These are phyloP conservation scores for Cryphonectria radicalis DNA, from an alignment of 2,329 filamentous ascomycete species.

Conservation along the genomic window DNA sequence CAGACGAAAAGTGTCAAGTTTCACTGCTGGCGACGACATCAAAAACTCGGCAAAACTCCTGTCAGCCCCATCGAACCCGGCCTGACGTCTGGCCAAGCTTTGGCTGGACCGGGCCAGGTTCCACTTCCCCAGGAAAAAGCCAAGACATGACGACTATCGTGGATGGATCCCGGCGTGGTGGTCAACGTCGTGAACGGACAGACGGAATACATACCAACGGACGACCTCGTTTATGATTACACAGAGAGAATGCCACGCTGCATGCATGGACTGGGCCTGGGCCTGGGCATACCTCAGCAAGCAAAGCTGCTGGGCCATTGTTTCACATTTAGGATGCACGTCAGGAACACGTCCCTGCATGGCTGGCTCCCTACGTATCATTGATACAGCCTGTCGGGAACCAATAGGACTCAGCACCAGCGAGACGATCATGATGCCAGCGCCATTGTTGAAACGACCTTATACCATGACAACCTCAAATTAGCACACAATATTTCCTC, in stretches of 20 bases:
- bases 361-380: constrained; percentile 13
- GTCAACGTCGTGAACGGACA: not conserved
- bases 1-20: not conserved
- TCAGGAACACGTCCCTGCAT: constrained; percentile 3
- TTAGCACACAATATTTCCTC: not conserved
- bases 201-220: no score
- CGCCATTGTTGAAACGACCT: not conserved
- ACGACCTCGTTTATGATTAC: not conserved
- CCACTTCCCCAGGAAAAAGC: constrained; percentile 20
- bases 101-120: not conserved
- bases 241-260: not conserved
- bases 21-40: not conserved
- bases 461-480: constrained; percentile 1
- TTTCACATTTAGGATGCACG: not conserved
- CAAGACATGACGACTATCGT: constrained; percentile 10
- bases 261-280: not conserved
- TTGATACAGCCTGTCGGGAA: constrained; percentile 10
- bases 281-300: not conserved
- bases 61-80: not conserved
- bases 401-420: constrained; percentile 12
- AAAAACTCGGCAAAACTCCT: not conserved
- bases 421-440: not conserved
- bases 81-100: constrained; percentile 11
- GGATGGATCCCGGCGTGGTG: not conserved
- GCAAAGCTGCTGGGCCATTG: not conserved